Conservation (phyloP, 2,329 filamentous ascomycete genomes). For the Alternaria triticimaculans region DNA sequence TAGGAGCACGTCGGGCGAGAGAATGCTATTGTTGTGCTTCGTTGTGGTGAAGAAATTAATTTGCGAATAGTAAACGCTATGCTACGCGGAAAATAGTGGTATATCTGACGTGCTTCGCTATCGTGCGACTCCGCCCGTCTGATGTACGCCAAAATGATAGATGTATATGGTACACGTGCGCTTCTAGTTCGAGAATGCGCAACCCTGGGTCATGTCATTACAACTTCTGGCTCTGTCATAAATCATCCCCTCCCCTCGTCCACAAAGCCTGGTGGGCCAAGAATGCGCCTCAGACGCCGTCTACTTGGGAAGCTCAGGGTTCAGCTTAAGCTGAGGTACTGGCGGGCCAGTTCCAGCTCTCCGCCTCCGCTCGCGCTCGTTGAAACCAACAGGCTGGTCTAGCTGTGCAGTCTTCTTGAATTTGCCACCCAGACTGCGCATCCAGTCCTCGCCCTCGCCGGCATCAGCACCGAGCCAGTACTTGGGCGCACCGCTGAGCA, state of each 20-base stretch:
- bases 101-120: not conserved
- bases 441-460: conserved; percentile 70
- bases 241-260: conserved; percentile 6
- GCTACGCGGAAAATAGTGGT: not conserved
- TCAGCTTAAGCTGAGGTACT: conserved; percentile 43
- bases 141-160: not conserved
- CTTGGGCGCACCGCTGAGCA: conserved; percentile 74
- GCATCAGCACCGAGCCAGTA: conserved; percentile 82
- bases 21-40: not conserved
- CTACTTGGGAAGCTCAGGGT: conserved; percentile 31
- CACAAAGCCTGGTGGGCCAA: not conserved
- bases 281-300: not conserved
- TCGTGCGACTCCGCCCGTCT: not conserved
- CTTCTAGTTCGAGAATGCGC: not conserved
- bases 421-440: conserved; percentile 66
- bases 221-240: conserved; percentile 10
- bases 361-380: conserved; percentile 66
- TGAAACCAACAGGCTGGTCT: conserved; percentile 53
- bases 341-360: conserved; percentile 67
- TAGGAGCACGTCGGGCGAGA: not conserved
- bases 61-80: not conserved
- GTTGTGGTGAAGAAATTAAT: not conserved
- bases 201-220: conserved; percentile 11
- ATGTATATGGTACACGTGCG: conserved; percentile 13
- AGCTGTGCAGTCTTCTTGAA: conserved; percentile 59